A percentile compares a stretch with the other conserved stretches of the same genome.
phyloP scores from a whole-genome alignment of 164 flowering plant species.

The Umbilicus rupestris region DNA sequence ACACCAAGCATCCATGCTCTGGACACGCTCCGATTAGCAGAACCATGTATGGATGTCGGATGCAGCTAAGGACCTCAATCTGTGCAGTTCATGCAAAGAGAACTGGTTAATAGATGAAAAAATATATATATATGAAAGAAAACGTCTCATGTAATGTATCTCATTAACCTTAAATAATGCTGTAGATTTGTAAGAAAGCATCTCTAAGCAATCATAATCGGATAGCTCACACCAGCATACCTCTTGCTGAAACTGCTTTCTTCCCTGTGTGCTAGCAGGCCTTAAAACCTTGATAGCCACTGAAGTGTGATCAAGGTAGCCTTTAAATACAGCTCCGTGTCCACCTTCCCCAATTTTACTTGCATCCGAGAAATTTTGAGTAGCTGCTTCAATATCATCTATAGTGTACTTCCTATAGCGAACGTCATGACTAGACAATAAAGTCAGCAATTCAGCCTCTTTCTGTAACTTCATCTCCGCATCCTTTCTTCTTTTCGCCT shows the following conservation, averaged over 20 bases:
- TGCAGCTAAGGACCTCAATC: slow-evolving; percentile 69
- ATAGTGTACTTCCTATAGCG: slow-evolving; percentile 51
- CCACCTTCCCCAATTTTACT: slow-evolving; percentile 76
- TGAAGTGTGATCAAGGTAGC: slow-evolving; percentile 51
- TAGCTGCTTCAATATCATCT: slow-evolving; percentile 57
- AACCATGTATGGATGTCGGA: slow-evolving; percentile 81
- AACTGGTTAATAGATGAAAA: not conserved
- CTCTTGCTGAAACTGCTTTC: slow-evolving; percentile 72
- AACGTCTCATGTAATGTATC: too few species aligned
- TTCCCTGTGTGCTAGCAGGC: slow-evolving; percentile 71
- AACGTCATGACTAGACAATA: slow-evolving; percentile 28
- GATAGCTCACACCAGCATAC: slow-evolving; percentile 18
- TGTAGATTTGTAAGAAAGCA: not conserved
- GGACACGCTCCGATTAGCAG: slow-evolving; percentile 73
- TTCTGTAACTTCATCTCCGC: slow-evolving; percentile 51
- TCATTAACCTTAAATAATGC: not conserved
- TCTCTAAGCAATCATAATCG: not conserved
- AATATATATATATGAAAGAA: too few species aligned
- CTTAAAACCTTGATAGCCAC: slow-evolving; percentile 69
- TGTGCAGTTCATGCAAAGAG: slow-evolving; percentile 14
- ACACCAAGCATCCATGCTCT: slow-evolving; percentile 65
- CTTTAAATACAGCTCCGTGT: slow-evolving; percentile 66
- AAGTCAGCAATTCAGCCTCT: slow-evolving; percentile 36
- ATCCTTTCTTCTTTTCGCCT: slow-evolving; percentile 38
- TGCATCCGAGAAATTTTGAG: slow-evolving; percentile 28